Base-by-base conservation (phyloP, 192 early-diverging fungal genomes). In the Backusella parvicylindrica region DNA sequence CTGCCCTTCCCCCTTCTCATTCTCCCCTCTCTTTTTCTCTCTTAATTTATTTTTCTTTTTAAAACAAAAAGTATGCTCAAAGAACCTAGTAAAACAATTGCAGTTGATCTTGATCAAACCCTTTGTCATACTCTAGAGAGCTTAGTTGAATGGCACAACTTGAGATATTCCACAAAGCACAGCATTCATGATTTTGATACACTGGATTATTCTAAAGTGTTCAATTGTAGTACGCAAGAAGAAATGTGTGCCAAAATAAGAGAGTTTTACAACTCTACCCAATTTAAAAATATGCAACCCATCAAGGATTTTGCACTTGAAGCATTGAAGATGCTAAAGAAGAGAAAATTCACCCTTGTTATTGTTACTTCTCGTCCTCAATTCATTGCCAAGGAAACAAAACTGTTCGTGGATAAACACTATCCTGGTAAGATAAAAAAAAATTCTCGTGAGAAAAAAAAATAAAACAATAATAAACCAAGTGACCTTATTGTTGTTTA, bases 341-440 rank as follows among this genome's bases (percentile, higher is more conserved):
- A 81, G 31, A 78, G 86, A 41, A 78, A 80, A 3, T 90, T 82
- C 66, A 78, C 80, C 12, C 76, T 90, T 15, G 87, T 90, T 15
- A 86, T 90, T 68, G 79, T 90, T 49, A 90, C 89, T 2, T 82
- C 87, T n/a, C 70, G 88, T 18, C 89, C 88, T 41, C 87, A 90
- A 77, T 83, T 87, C 31, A 79, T 89, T 21, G 86, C 87, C 2
- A 81, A 85, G 64, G 70, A 84, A 47, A 90, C 89, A 8, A 88
- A 90, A 73, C 72, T 75, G 47, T 90, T 89, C 77, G 84, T 90
- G 26, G 82, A 87, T 50, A 77, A 75, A 18, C 81, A 89, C 31
- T 90, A 82, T 72, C 87, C 87, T 28, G 87, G 86, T 65, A 85
- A n/a, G 37, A 31, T 53, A 18, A 60, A 33, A 13, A 16, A 67